Evolutionary conservation across 106 monocot genomes (phyloP).

Genomic region (Ottelia alismoides): DNA sequence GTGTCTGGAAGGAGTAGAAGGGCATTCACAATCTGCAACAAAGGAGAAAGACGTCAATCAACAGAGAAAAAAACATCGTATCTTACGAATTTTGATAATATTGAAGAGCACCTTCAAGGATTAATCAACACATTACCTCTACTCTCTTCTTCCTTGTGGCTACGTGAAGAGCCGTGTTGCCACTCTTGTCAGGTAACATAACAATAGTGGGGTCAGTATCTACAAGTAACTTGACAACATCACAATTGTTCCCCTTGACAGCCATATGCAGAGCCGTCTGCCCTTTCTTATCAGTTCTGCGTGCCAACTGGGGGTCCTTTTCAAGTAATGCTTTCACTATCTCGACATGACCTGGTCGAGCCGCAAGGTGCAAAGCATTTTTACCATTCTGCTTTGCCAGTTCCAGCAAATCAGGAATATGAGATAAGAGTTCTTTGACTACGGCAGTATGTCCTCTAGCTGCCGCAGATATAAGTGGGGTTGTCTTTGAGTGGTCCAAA

Average conservation of each 20-base stretch:
- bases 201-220: slow-evolving; percentile 4
- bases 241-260: slow-evolving; percentile 53
- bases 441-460: slow-evolving; percentile 50
- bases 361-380: slow-evolving; percentile 59
- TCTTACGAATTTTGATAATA: too few relatives aligned
- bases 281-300: too few relatives aligned
- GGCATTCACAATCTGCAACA: too few relatives aligned
- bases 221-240: slow-evolving; percentile 40
- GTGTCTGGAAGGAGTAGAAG: too few relatives aligned
- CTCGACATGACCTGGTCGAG: slow-evolving; percentile 65
- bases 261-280: slow-evolving; percentile 78
- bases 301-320: slow-evolving; percentile 45
- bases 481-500: slow-evolving; percentile 47
- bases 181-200: slow-evolving; percentile 5
- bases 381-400: slow-evolving; percentile 67
- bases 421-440: slow-evolving; percentile 50
- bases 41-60: too few relatives aligned
- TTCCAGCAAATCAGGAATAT: slow-evolving; percentile 47
- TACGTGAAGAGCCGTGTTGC: too few relatives aligned
- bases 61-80: too few relatives aligned
- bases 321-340: slow-evolving; percentile 38
- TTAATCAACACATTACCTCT: too few relatives aligned
- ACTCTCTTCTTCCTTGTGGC: too few relatives aligned
- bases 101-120: too few relatives aligned
- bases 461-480: slow-evolving; percentile 60